A percentile compares a stretch with the other conserved stretches of the same genome.
phyloP scores from a whole-genome alignment of 257 asterid genomes.

The Scutellaria galericulata region DNA sequence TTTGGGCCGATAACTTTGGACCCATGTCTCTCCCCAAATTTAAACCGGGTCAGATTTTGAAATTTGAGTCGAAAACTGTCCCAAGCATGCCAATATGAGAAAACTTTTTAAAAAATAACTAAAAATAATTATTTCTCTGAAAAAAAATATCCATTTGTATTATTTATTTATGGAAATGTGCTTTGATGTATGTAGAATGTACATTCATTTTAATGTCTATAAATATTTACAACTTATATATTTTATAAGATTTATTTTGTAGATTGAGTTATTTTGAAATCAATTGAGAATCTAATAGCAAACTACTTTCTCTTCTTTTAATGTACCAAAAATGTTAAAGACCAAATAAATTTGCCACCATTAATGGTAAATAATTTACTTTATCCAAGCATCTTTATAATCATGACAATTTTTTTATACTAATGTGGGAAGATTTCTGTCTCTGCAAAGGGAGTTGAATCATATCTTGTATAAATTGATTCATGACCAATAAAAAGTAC shows the following conservation, averaged over 20 bases:
- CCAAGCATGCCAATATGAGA: not conserved
- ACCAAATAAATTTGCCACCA: conserved; percentile 7
- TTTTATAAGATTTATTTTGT: no score
- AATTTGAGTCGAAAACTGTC: not conserved
- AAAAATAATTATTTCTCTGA: conserved; percentile 9
- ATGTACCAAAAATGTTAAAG: conserved; percentile 25
- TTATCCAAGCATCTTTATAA: conserved; percentile 33
- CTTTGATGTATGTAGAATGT: not conserved
- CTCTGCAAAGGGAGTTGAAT: conserved; percentile 26
- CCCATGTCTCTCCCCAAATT: not conserved
- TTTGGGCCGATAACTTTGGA: conserved; percentile 5
- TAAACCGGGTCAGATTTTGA: not conserved
- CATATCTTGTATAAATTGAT: conserved; percentile 27
- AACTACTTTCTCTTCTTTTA: conserved; percentile 41
- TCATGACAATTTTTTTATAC: conserved; percentile 11
- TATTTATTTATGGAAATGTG: not conserved
- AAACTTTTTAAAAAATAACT: not conserved
- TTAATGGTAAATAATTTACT: conserved; percentile 23
- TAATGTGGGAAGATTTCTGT: conserved; percentile 24
- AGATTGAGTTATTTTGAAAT: no score
- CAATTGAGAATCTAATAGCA: conserved; percentile 7
- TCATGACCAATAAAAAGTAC: conserved; percentile 30
- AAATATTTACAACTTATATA: no score
- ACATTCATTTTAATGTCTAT: not conserved
- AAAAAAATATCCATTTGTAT: not conserved